Percentiles rank a stretch among this genome's conserved stretches.
These are phyloP conservation scores for Nigrospora oryzae DNA, from an alignment of 2,329 filamentous ascomycete species.

Conservation along the genomic window DNA sequence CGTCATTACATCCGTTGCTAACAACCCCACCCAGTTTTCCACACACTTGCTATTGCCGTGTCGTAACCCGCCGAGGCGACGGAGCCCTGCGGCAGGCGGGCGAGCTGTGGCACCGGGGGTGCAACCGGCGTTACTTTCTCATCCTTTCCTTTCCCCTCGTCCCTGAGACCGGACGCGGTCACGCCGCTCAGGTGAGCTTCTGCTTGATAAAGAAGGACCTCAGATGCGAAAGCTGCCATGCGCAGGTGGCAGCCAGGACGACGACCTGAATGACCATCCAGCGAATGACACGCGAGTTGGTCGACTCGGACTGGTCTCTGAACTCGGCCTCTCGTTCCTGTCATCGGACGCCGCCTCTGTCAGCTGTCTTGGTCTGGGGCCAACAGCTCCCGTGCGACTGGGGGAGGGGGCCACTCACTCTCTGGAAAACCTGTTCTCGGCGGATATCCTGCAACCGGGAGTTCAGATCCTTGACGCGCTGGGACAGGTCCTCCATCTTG, in stretches of 20 bases:
- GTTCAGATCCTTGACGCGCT: slow-evolving; percentile 85
- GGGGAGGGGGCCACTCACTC: slow-evolving; percentile 42
- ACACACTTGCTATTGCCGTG: no score
- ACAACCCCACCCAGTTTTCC: no score
- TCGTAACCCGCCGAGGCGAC: no score
- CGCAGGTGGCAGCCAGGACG: slow-evolving; percentile 79
- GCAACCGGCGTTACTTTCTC: no score
- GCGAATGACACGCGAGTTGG: slow-evolving; percentile 82
- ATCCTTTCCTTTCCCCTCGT: no score
- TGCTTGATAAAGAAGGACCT: slow-evolving; percentile 99
- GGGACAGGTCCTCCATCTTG: slow-evolving; percentile 84
- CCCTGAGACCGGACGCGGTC: no score
- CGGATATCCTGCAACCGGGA: slow-evolving; percentile 78
- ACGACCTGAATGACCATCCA: slow-evolving; percentile 90
- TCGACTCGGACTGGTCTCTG: slow-evolving; percentile 91
- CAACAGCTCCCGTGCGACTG: no score
- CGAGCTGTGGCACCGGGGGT: no score
- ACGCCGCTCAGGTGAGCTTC: slow-evolving; percentile 70
- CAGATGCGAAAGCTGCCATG: slow-evolving; percentile 94
- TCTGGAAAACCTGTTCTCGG: slow-evolving; percentile 92
- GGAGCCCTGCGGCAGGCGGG: no score
- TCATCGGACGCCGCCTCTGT: background rate
- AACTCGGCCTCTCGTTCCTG: slow-evolving; percentile 97
- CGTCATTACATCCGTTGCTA: no score
- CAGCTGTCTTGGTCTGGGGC: no score